Conservation (phyloP, 106 monocot genomes). For the Acorus calamus region DNA sequence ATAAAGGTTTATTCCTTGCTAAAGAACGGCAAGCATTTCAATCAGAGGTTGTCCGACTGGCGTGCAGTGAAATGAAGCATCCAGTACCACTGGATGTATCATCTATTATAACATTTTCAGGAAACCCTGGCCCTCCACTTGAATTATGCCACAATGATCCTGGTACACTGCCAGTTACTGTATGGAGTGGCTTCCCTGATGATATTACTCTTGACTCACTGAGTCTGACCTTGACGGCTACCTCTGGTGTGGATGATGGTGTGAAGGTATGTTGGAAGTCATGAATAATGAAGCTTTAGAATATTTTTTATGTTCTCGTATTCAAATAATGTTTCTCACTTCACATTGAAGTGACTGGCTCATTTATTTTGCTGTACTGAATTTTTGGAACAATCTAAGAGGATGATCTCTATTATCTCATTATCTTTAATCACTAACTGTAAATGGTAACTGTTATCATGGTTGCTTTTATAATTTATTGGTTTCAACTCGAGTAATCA, state of each 20-base stretch:
- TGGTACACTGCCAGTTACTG: slow-evolving; percentile 62
- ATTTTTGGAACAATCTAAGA: too few relatives aligned
- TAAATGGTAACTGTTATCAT: background rate
- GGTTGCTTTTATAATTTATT: background rate
- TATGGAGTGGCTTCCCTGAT: slow-evolving; percentile 98
- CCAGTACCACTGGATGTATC: slow-evolving; percentile 96
- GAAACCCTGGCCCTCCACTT: slow-evolving; percentile 73
- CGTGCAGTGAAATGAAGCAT: slow-evolving; percentile 84
- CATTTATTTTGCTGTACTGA: too few relatives aligned
- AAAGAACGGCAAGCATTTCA: slow-evolving; percentile 89
- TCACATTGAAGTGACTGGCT: too few relatives aligned
- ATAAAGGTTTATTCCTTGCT: slow-evolving; percentile 52
- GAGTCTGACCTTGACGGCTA: slow-evolving; percentile 67
- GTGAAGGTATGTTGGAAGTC: slow-evolving; percentile 50
- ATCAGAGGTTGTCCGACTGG: slow-evolving; percentile 78
- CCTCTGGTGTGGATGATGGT: slow-evolving; percentile 77
- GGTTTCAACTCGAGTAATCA: background rate
- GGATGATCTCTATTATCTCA: too few relatives aligned
- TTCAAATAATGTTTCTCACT: too few relatives aligned
- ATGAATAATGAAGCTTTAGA: too few relatives aligned
- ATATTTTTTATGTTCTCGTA: too few relatives aligned
- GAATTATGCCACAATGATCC: slow-evolving; percentile 91
- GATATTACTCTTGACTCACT: slow-evolving; percentile 86
- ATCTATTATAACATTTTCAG: slow-evolving; percentile 84
- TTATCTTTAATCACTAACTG: too few relatives aligned